Base-by-base conservation (phyloP, 2,329 filamentous ascomycete genomes). In the Epichloe aotearoae region DNA sequence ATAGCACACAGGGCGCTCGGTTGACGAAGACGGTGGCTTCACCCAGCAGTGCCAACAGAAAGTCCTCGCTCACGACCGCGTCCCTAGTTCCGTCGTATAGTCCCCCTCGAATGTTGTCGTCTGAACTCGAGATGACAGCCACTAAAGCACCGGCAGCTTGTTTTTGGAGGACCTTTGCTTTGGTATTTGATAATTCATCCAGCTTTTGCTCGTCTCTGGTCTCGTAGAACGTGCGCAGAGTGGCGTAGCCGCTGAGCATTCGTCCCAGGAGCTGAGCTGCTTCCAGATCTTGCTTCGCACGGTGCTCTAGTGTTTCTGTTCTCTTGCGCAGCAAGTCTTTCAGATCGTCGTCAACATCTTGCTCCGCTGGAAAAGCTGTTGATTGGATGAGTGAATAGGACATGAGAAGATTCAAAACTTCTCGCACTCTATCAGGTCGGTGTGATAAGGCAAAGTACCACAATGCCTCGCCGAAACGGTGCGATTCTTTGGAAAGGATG, bases 401-500 rank as follows among this genome's bases (percentile, higher is more conserved):
- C 58, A 89, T 91, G 49, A 97, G 80, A 3, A 93, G 78, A 62
- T 94, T 87, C 42, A 95, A 76, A 19, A 95, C 86, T 55, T 89
- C 83, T 60, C 87, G 87, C 49, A 96, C 83, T 66, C 91, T 94
- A 55, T 77, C 74, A 2, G 80, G 72, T 26, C 83, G 80, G 61
- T 94, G 89, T 3, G 89, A 86, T 12, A 94, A 80, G 23, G 91
- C 86, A 64, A 93, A 97, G 71, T 94, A 96, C 69, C 93, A 83
- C 19, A 97, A 75, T 1, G 88, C 87, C 56, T 91, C 82, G 50
- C 91, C 91, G 58, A 91, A 96, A 50, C 84, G 79, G 59, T 87
- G 80, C 1, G 85, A 84, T 41, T 80, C 78, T 53, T 82, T 76
- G 11, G 83, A 80, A 39, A 95, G 75, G 46, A 83, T 76, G 56